Conservation (phyloP, 2,329 filamentous ascomycete genomes). For the Fusarium tjaetaba region DNA sequence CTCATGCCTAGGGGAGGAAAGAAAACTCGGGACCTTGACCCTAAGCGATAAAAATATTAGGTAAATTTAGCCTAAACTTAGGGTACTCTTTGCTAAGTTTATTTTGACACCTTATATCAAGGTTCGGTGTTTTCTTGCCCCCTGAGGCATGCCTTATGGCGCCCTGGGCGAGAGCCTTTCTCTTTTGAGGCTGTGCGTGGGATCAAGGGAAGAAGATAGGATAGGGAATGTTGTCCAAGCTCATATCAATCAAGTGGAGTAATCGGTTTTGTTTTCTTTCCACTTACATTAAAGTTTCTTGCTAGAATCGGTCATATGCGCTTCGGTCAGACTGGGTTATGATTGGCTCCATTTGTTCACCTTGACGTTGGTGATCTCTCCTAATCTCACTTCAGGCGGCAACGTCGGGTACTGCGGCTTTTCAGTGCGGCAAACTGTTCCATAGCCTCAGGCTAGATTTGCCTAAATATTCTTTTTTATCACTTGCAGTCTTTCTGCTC, state of each 20-base stretch:
- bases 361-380: not conserved
- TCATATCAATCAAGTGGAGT: too few relatives aligned
- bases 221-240: not conserved
- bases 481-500: too few relatives aligned
- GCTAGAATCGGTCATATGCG: not conserved
- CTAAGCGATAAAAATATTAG: too few relatives aligned
- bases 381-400: not conserved
- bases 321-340: not conserved
- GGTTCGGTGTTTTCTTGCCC: too few relatives aligned
- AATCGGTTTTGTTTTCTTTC: too few relatives aligned
- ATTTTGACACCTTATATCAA: too few relatives aligned
- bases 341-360: not conserved
- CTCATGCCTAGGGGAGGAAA: not conserved
- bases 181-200: constrained; percentile 15
- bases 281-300: not conserved
- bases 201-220: constrained; percentile 9
- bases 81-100: too few relatives aligned
- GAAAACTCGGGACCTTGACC: too few relatives aligned
- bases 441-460: not conserved
- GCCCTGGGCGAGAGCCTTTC: not conserved
- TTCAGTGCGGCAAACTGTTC: not conserved
- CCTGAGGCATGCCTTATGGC: not conserved
- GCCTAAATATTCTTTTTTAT: too few relatives aligned
- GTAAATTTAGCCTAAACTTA: too few relatives aligned
- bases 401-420: not conserved